These are phyloP conservation scores for Podaxis sp. DNA, from an alignment of 768 basidiomycete species.

Conservation along the genomic window DNA sequence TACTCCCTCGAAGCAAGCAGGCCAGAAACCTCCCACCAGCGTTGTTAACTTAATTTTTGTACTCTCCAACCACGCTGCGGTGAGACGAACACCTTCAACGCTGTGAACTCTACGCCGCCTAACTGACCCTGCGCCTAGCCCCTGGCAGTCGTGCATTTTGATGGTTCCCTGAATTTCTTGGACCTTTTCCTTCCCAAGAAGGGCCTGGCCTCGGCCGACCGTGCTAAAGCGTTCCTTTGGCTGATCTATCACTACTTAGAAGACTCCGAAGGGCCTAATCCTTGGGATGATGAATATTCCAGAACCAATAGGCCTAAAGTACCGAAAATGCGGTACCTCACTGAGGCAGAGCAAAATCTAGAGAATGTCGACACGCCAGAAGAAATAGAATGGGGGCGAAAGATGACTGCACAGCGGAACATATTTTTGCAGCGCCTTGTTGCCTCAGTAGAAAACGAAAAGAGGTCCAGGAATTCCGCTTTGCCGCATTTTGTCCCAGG, in stretches of 20 bases:
- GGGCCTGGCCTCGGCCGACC: slow-evolving; percentile 66
- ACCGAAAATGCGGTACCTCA: slow-evolving; percentile 57
- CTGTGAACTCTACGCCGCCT: neutral
- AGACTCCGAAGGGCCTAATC: slow-evolving; percentile 59
- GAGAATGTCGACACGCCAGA: slow-evolving; percentile 82
- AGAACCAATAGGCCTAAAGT: slow-evolving; percentile 57
- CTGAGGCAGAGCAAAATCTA: slow-evolving; percentile 47
- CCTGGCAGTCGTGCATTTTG: slow-evolving; percentile 69
- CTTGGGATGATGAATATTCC: slow-evolving; percentile 72
- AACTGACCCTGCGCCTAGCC: slow-evolving; percentile 37
- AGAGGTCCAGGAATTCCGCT: slow-evolving; percentile 39
- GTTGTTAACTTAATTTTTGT: slow-evolving; percentile 87
- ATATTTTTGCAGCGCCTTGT: slow-evolving; percentile 72
- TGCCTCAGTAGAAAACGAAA: slow-evolving; percentile 50
- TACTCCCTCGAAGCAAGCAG: slow-evolving; percentile 44
- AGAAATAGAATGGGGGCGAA: slow-evolving; percentile 75
- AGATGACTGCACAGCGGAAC: slow-evolving; percentile 73
- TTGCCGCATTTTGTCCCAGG: slow-evolving; percentile 49
- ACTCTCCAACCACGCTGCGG: slow-evolving; percentile 74
- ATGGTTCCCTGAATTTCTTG: slow-evolving; percentile 70
- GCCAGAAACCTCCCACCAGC: slow-evolving; percentile 75
- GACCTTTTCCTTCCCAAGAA: slow-evolving; percentile 81
- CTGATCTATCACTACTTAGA: slow-evolving; percentile 83
- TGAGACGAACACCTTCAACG: slow-evolving; percentile 34
- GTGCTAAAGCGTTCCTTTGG: slow-evolving; percentile 82